Evolutionary conservation across 495 filamentous ascomycete genomes (phyloP), one percentile per base, ranked within the genome.

Genomic region (Xanthoparmelia taractica): DNA sequence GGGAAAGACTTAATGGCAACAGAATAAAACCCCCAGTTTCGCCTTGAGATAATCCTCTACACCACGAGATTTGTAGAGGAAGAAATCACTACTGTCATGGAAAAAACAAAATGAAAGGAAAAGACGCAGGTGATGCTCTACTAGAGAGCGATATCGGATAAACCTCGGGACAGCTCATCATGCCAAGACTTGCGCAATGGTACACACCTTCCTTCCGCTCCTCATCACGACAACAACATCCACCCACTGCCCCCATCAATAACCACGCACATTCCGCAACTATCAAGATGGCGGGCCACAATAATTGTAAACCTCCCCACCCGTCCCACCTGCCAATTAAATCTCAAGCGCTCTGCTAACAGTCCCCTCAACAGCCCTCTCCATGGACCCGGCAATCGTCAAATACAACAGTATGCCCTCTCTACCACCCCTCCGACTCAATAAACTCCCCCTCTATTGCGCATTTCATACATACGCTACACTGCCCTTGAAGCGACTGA

Each of bases 331-430:
- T n/a, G n/a, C n/a, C n/a, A n/a, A n/a, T n/a, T n/a, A n/a, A 0
- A 11, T 10, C 13, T 7, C 36, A 17, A 23, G 15, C 66, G 63
- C 66, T 52, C n/a, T 33, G n/a, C 33, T 61, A 17, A 63, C 65
- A 63, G 61, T 54, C 59, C 59, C 65, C 65, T 36, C 58, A 59
- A 43, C 64, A 83, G 81, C 79, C 45, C 68, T 90, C 75, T 73
- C 84, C 74, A 74, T 87, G 79, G 90, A 94, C 80, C 90, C 90
- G 75, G 89, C 87, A 68, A 73, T 90, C 71, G 79, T 87, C 77
- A 88, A 87, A 80, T 85, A 87, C 73, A 82, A 82, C 71, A 81
- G 89, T 93, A 86, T 67, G 82, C n/a, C n/a, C n/a, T n/a, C n/a
- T 77, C 59, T 56, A 57, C 67, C 70, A 66, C 57, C 64, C 60